Conservation (phyloP, 371 early-diverging fungal genomes). For the Conidiobolus coronatus region DNA sequence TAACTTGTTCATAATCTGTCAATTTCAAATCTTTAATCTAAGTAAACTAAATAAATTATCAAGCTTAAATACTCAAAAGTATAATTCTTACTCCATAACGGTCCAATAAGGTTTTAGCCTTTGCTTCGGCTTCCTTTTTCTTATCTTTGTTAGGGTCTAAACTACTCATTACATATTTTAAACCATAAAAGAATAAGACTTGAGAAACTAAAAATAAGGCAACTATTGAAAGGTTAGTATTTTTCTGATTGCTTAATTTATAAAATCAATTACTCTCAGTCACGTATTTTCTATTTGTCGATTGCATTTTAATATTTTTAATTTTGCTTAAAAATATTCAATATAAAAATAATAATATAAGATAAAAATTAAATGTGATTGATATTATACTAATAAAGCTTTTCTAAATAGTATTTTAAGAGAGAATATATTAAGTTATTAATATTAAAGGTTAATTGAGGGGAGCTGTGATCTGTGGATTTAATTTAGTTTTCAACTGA, state of each 20-base stretch:
- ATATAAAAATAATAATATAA: too few relatives aligned
- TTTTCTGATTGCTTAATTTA: neutral
- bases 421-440: too few relatives aligned
- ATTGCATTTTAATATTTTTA: too few relatives aligned
- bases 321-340: too few relatives aligned
- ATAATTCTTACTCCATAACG: slow-evolving; percentile 36
- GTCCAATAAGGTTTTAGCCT: slow-evolving; percentile 37
- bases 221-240: slow-evolving; percentile 14
- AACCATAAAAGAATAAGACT: slow-evolving; percentile 62
- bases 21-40: slow-evolving; percentile 46
- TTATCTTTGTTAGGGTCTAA: slow-evolving; percentile 53
- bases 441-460: too few relatives aligned
- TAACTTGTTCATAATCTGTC: slow-evolving; percentile 80
- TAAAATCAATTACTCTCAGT: neutral
- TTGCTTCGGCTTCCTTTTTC: slow-evolving; percentile 42
- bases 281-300: too few relatives aligned
- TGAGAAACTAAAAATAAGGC: slow-evolving; percentile 58
- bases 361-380: too few relatives aligned
- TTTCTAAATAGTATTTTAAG: too few relatives aligned
- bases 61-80: neutral
- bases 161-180: slow-evolving; percentile 45
- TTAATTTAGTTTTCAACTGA: too few relatives aligned
- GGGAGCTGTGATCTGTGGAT: too few relatives aligned
- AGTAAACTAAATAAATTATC: neutral
- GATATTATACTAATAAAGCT: too few relatives aligned